Base-by-base conservation (phyloP, 139 green algal genomes). In the Protoeuglena noctilucae region DNA sequence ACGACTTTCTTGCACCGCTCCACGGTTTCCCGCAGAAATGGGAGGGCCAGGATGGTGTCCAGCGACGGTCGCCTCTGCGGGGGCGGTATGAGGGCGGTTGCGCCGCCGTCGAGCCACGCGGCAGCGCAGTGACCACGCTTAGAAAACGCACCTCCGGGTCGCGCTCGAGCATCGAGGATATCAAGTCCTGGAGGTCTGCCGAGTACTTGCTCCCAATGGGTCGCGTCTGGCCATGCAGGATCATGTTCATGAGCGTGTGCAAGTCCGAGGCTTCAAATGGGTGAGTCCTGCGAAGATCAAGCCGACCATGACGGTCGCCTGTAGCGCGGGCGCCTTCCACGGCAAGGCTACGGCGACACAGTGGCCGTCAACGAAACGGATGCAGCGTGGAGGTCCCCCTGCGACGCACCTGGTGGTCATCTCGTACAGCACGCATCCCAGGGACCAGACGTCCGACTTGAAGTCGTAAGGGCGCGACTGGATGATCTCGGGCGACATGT, bases 371-470 rank as follows among this genome's bases (percentile, higher is more conserved):
- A n/a, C n/a, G n/a, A n/a, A n/a, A n/a, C n/a, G n/a, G n/a, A n/a
- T n/a, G n/a, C n/a, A n/a, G n/a, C n/a, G n/a, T n/a, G n/a, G n/a
- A n/a, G n/a, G n/a, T n/a, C n/a, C n/a, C n/a, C n/a, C n/a, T n/a
- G n/a, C n/a, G n/a, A n/a, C n/a, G n/a, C n/a, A n/a, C n/a, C n/a
- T 68, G 0, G 76, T 76, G 57, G 70, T 78, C 6, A 93, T 58
- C 65, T 93, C 81, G 57, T 90, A 90, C 54, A 89, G 70, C 21
- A 93, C 68, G 51, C 81, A 90, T 16, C 84, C 84, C 12, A 86
- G 53, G 0, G 79, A 76, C 84, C 84, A 93, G 19, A 93, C 75
- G 63, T 93, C 84, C 2, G 61, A 71, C 63, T 85, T 85, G 59
- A 65, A 72, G 19, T 67, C 77, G 61, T 88, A 90, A 0, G 72